A percentile compares a stretch with the other conserved stretches of the same genome.
Conservation (phyloP, 768 basidiomycete genomes). For the Mycena maculata region DNA sequence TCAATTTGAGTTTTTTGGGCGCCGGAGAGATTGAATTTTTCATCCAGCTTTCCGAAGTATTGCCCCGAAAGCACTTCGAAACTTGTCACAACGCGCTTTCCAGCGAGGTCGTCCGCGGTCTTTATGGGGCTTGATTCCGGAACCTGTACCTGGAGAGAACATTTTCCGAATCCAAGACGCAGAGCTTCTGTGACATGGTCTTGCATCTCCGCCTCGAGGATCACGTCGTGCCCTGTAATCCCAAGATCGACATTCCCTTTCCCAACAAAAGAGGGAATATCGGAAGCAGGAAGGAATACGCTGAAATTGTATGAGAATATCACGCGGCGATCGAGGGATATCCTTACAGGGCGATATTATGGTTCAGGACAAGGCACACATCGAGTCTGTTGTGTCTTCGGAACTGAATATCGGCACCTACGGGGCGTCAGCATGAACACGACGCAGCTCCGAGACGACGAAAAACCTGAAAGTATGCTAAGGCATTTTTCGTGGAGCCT, state of each 20-base stretch:
- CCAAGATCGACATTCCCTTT: constrained; percentile 97
- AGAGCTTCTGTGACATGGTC: constrained; percentile 81
- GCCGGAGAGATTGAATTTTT: constrained; percentile 59
- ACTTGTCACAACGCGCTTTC: constrained; percentile 93
- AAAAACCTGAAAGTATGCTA: constrained; percentile 80
- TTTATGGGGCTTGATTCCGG: constrained; percentile 81
- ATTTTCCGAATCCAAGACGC: constrained; percentile 93
- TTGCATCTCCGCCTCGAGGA: constrained; percentile 90
- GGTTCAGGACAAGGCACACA: constrained; percentile 93
- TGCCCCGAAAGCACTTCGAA: constrained; percentile 89
- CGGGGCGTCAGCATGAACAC: constrained; percentile 16
- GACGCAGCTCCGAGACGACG: not conserved
- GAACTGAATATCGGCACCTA: constrained; percentile 97
- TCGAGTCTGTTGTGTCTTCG: constrained; percentile 88
- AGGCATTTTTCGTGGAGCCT: constrained; percentile 92
- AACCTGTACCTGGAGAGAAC: constrained; percentile 89
- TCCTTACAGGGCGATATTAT: constrained; percentile 90
- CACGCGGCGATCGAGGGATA: not conserved
- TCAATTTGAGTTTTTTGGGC: constrained; percentile 83
- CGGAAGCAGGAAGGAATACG: constrained; percentile 95
- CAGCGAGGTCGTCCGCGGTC: constrained; percentile 82
- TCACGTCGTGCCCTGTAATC: constrained; percentile 98
- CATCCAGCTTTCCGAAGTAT: constrained; percentile 80
- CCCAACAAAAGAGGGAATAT: constrained; percentile 98
- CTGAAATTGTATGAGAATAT: constrained; percentile 52